Conservation (phyloP, 2,329 filamentous ascomycete species). For the Aspergillus sp. region DNA sequence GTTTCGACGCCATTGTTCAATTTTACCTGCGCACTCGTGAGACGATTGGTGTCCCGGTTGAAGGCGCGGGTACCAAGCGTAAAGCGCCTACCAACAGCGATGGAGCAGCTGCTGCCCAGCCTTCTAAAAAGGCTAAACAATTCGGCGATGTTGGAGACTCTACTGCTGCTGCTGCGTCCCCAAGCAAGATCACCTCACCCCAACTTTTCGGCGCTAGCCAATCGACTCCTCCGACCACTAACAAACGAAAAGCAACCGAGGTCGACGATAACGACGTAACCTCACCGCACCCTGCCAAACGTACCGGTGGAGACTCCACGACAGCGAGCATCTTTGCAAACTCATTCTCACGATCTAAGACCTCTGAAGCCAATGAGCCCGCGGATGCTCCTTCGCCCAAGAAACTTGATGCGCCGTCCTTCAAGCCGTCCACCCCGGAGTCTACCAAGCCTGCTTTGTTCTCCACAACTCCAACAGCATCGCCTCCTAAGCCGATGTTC, state of each 20-base stretch:
- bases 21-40: conserved; percentile 41
- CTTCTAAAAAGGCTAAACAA: conserved; percentile 26
- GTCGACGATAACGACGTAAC: conserved; percentile 14
- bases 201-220: conserved; percentile 21
- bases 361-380: conserved; percentile 14
- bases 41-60: conserved; percentile 36
- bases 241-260: conserved; percentile 23
- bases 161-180: conserved; percentile 1
- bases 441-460: conserved; percentile 16
- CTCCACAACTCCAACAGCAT: conserved; percentile 23
- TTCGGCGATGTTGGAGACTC: conserved; percentile 9
- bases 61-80: conserved; percentile 24
- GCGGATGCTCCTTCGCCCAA: conserved; percentile 6
- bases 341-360: conserved; percentile 27
- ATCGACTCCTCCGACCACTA: conserved; percentile 2
- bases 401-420: conserved; percentile 3
- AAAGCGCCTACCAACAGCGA: conserved; percentile 24
- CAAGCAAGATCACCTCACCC: conserved; percentile 10
- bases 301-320: conserved; percentile 22
- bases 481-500: conserved; percentile 24
- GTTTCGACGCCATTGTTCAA: conserved; percentile 37
- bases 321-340: conserved; percentile 33
- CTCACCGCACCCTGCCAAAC: conserved; percentile 16
- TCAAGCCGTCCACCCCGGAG: conserved; percentile 21
- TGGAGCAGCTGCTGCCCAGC: conserved; percentile 10